phyloP scores from a whole-genome alignment of 2,329 filamentous ascomycete species.

The Paracorniculantispora psalliotae region DNA sequence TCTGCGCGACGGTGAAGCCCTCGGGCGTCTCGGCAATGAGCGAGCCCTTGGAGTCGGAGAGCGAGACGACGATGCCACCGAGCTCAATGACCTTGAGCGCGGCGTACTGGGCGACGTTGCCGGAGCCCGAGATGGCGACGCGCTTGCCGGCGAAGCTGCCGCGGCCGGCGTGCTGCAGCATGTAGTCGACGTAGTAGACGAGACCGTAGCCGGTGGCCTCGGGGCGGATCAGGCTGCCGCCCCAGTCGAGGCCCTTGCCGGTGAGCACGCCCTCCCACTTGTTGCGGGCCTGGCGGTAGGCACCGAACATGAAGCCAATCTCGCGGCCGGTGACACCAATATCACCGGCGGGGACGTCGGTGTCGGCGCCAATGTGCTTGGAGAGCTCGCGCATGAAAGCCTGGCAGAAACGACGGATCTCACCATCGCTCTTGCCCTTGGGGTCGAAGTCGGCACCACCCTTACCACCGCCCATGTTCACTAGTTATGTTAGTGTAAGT shows the following conservation, averaged over 20 bases:
- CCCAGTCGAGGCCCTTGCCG: slow-evolving; percentile 90
- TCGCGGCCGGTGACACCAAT: slow-evolving; percentile 91
- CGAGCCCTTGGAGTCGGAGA: slow-evolving; percentile 86
- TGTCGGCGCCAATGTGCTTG: slow-evolving; percentile 94
- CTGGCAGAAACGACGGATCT: slow-evolving; percentile 96
- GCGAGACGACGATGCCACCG: slow-evolving; percentile 83
- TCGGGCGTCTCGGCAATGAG: slow-evolving; percentile 68
- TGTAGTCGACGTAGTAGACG: slow-evolving; percentile 93
- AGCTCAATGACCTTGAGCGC: slow-evolving; percentile 96
- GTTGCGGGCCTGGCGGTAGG: slow-evolving; percentile 84
- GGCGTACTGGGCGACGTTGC: slow-evolving; percentile 97
- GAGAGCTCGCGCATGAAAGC: slow-evolving; percentile 94
- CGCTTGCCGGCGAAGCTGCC: slow-evolving; percentile 86
- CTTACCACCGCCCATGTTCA: slow-evolving; percentile 88
- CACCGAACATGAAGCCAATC: slow-evolving; percentile 91
- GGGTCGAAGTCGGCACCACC: slow-evolving; percentile 98
- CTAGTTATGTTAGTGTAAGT: slow-evolving; percentile 22
- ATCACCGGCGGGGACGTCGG: slow-evolving; percentile 93
- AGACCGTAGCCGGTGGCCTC: slow-evolving; percentile 97
- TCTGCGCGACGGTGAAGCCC: slow-evolving; percentile 72
- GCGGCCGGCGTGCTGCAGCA: slow-evolving; percentile 86
- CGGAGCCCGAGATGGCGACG: slow-evolving; percentile 92
- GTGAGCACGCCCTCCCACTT: slow-evolving; percentile 94
- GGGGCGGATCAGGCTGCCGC: slow-evolving; percentile 87
- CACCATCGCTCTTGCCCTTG: slow-evolving; percentile 95